These are phyloP conservation scores for Paramecium sexaurelia DNA, from an alignment of 73 alveolate species.

Conservation along the genomic window DNA sequence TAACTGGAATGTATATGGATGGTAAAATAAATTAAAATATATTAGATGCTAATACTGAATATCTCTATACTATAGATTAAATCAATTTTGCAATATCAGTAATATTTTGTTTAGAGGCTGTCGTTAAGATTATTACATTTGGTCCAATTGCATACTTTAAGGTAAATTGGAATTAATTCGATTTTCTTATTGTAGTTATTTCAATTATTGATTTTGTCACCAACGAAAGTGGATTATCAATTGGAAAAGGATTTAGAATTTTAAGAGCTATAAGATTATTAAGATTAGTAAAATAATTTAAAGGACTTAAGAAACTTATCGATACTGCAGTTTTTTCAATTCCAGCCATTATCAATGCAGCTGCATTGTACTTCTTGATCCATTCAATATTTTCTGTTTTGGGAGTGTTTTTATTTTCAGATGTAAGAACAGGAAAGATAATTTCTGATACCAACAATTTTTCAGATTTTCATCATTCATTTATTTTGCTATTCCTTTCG, in stretches of 20 bases:
- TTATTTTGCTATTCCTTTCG: constrained; percentile 82
- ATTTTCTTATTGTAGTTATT: constrained; percentile 82
- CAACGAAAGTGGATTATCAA: constrained; percentile 59
- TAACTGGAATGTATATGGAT: constrained; percentile 41
- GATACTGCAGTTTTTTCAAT: constrained; percentile 87
- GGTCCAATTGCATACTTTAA: constrained; percentile 74
- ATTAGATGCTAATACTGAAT: background rate
- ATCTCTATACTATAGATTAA: background rate
- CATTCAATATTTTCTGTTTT: constrained; percentile 91
- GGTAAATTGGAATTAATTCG: constrained; percentile 83
- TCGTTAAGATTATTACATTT: constrained; percentile 72
- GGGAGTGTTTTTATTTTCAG: constrained; percentile 87
- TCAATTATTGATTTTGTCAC: constrained; percentile 76
- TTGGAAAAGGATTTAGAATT: constrained; percentile 71
- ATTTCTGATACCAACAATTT: constrained; percentile 81
- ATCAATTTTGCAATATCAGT: constrained; percentile 67
- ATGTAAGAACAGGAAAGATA: constrained; percentile 61
- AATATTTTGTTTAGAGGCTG: constrained; percentile 76
- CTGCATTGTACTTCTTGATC: constrained; percentile 83
- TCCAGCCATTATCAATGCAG: constrained; percentile 93
- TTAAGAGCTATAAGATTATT: constrained; percentile 78
- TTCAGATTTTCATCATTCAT: constrained; percentile 84
- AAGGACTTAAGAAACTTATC: constrained; percentile 77
- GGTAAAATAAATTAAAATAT: constrained; percentile 68
- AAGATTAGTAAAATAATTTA: constrained; percentile 75